Evolutionary conservation across 352 stramenopile genomes (phyloP).

Genomic region (Phytophthora sp.): DNA sequence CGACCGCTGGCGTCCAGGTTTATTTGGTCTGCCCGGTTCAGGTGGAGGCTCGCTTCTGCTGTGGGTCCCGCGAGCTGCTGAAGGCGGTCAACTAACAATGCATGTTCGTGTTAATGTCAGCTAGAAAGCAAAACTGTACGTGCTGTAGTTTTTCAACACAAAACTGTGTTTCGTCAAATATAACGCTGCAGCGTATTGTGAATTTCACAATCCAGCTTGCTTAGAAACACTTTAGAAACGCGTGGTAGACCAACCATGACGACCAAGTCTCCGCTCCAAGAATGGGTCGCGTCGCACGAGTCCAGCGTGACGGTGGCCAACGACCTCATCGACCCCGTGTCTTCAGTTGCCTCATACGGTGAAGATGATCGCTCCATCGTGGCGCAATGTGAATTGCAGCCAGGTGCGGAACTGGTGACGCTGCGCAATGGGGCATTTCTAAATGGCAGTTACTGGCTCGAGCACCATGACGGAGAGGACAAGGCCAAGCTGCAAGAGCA

Average conservation of each 20-base stretch:
- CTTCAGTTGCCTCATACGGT: constrained; percentile 26
- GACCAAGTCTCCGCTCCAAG: constrained; percentile 24
- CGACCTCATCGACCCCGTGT: constrained; percentile 49
- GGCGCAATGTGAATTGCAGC: constrained; percentile 34
- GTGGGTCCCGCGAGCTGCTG: constrained; percentile 32
- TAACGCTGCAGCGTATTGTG: neutral
- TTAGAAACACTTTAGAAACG: constrained; percentile 19
- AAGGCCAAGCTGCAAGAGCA: constrained; percentile 36
- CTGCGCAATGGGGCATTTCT: constrained; percentile 47
- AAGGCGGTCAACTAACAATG: constrained; percentile 36
- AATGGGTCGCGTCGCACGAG: constrained; percentile 47
- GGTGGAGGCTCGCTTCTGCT: constrained; percentile 21
- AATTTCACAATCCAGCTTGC: neutral
- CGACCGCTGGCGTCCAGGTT: too few species aligned
- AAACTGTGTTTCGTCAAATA: too few species aligned
- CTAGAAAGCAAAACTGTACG: constrained; percentile 19
- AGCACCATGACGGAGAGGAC: constrained; percentile 8
- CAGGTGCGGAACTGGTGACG: constrained; percentile 46
- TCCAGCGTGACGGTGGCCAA: constrained; percentile 38
- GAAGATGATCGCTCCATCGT: constrained; percentile 60
- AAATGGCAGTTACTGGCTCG: constrained; percentile 57
- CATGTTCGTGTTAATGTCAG: constrained; percentile 43
- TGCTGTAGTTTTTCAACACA: too few species aligned
- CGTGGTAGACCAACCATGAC: constrained; percentile 11
- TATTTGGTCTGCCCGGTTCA: constrained; percentile 36